Percentiles rank a stretch among this genome's conserved stretches.
Evolutionary conservation across 1,284 basidiomycete genomes (phyloP).

Genomic region (Leccinum angustisporum): DNA sequence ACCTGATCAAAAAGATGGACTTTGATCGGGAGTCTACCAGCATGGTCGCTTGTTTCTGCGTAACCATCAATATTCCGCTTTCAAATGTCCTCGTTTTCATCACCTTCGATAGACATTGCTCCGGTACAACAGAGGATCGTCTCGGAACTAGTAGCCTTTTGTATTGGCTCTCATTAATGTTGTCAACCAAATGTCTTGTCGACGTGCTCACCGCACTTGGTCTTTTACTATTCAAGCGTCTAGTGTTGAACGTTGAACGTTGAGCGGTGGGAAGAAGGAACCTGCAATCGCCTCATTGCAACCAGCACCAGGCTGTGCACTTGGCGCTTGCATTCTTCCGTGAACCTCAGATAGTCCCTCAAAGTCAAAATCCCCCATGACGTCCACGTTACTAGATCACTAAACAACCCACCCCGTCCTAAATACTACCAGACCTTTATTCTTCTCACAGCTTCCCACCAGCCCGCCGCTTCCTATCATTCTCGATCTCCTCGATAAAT

Average conservation of each 20-base stretch:
- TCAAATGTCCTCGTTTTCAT: background rate
- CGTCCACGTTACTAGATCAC: no score
- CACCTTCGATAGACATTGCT: background rate
- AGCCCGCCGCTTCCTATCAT: background rate
- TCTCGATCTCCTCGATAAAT: background rate
- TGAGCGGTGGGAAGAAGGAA: no score
- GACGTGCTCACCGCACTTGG: background rate
- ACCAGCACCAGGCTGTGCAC: no score
- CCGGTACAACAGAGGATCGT: background rate
- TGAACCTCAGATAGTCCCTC: no score
- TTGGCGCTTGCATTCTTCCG: no score
- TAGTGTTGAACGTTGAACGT: no score
- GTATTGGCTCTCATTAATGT: background rate
- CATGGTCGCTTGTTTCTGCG: background rate
- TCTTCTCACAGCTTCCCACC: background rate
- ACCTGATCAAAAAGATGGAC: rapidly evolving
- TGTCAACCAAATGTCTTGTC: background rate
- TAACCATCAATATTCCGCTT: background rate
- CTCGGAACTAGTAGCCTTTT: background rate
- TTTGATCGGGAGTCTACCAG: background rate
- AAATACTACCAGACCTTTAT: background rate
- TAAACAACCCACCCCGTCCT: no score
- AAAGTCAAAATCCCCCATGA: no score
- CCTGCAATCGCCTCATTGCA: no score
- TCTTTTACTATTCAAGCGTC: no score